phyloP scores from a whole-genome alignment of 441 rosid species.

The Adansonia madagascariensis region DNA sequence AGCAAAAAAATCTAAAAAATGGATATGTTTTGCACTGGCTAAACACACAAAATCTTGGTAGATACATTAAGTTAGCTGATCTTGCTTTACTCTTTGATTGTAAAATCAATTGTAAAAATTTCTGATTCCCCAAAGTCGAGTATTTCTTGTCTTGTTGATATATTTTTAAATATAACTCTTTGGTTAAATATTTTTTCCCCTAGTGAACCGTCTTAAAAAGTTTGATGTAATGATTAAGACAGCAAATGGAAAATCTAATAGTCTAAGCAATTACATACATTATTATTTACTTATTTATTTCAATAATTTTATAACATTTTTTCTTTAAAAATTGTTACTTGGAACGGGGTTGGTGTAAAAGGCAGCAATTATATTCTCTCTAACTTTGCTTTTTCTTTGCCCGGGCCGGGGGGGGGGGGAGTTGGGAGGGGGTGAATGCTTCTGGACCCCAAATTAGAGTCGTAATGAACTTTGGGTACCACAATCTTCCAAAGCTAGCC shows the following conservation, averaged over 20 bases:
- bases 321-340: background rate
- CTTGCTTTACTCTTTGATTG: background rate
- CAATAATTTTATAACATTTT: background rate
- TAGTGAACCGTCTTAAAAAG: background rate
- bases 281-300: background rate
- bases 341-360: background rate
- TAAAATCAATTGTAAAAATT: background rate
- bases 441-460: background rate
- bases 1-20: background rate
- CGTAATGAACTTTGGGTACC: slow-evolving; percentile 12
- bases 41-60: background rate
- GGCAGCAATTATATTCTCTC: background rate
- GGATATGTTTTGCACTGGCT: background rate
- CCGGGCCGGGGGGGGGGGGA: too few species aligned
- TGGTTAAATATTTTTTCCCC: too few species aligned
- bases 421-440: background rate
- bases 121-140: background rate
- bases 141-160: background rate
- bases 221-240: background rate
- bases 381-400: background rate
- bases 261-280: background rate
- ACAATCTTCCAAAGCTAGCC: background rate
- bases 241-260: too few species aligned
- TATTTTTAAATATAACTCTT: background rate
- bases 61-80: background rate